A percentile compares a stretch with the other conserved stretches of the same genome.
These are phyloP conservation scores for Ascochyta pisi DNA, from an alignment of 2,329 filamentous ascomycete species.

Conservation along the genomic window DNA sequence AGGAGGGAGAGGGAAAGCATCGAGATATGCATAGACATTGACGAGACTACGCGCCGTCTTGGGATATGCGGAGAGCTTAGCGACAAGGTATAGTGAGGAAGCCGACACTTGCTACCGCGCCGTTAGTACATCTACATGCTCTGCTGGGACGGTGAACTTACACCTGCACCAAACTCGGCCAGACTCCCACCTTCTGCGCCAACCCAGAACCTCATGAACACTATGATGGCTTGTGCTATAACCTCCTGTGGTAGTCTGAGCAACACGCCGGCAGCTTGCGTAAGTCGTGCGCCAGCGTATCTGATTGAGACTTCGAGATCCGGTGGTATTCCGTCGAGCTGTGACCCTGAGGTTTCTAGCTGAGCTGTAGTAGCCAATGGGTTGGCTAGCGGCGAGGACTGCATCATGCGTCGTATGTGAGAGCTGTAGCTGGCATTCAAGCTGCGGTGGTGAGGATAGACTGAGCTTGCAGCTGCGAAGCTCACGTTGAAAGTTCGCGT, in stretches of 20 bases:
- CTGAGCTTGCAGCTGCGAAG: slow-evolving; percentile 12
- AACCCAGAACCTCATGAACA: slow-evolving; percentile 84
- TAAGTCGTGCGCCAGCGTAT: slow-evolving; percentile 74
- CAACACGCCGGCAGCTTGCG: slow-evolving; percentile 80
- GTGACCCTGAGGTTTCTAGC: slow-evolving; percentile 65
- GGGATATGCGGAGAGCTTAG: slow-evolving; percentile 81
- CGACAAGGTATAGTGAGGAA: slow-evolving; percentile 77
- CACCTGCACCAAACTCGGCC: slow-evolving; percentile 61
- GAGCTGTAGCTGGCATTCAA: not conserved
- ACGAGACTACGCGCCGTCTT: slow-evolving; percentile 80
- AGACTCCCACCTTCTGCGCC: slow-evolving; percentile 59
- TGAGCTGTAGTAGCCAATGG: slow-evolving; percentile 76
- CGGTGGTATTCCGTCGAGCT: slow-evolving; percentile 64
- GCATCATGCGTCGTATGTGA: slow-evolving; percentile 24
- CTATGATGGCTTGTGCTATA: slow-evolving; percentile 82
- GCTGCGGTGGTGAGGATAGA: not conserved
- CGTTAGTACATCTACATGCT: slow-evolving; percentile 17
- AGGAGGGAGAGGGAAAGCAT: slow-evolving; percentile 65
- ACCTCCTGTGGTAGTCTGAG: slow-evolving; percentile 84
- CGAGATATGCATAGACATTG: slow-evolving; percentile 84
- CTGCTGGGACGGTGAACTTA: slow-evolving; percentile 51
- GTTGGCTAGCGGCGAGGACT: slow-evolving; percentile 62
- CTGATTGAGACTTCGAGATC: slow-evolving; percentile 76
- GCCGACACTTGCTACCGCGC: slow-evolving; percentile 78
- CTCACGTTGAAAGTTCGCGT: not conserved